Base-by-base conservation (phyloP, 805 yeast species). In the Zygosaccharomyces bisporus region DNA sequence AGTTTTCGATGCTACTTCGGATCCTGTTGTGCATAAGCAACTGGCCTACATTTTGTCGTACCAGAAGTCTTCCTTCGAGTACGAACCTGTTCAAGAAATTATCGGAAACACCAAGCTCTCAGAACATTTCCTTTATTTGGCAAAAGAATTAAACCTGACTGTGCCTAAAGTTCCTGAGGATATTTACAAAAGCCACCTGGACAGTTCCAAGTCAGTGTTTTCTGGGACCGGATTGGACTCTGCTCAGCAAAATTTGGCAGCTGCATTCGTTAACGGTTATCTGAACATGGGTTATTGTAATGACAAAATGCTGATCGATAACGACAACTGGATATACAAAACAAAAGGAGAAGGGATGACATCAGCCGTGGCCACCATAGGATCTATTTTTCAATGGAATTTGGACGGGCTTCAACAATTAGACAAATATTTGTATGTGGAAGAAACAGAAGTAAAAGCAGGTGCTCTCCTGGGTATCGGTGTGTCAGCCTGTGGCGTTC, bases 391-490 rank as follows among this genome's bases (percentile, higher is more conserved):
- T 62, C 88, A 87, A 61, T 93, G 99, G 99, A 86, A 91, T 67
- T 79, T 81, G 56, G 91, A 86, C 54, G 98, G 97, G 51, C 76
- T 93, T 52, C 96, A 91, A 68, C 79, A 79, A 45, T 74, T 93
- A 56, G 98, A 93, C 68, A 86, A 85, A 65, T 90, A 84, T 64
- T 71, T 91, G 46, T 90, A 90, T 60, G 83, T 95, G 3, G 76
- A 81, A 13, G 95, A 89, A 56, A 83, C 80, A 46, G 91, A 87
- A 59, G 79, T 90, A 54, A 88, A 88, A 69, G 96, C 98, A 5
- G 99, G 99, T 68, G 96, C 99, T 4, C 73, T 93, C 46, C 75
- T 93, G 53, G 99, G 98, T 65, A 87, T 88, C 66, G 99, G 98
- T 65, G 76, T 93, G 38, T 82, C 88, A 4, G 86, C 95, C 21